Evolutionary conservation across 805 yeast species (phyloP).

Genomic region (Wickerhamiella kurtzmanii): DNA sequence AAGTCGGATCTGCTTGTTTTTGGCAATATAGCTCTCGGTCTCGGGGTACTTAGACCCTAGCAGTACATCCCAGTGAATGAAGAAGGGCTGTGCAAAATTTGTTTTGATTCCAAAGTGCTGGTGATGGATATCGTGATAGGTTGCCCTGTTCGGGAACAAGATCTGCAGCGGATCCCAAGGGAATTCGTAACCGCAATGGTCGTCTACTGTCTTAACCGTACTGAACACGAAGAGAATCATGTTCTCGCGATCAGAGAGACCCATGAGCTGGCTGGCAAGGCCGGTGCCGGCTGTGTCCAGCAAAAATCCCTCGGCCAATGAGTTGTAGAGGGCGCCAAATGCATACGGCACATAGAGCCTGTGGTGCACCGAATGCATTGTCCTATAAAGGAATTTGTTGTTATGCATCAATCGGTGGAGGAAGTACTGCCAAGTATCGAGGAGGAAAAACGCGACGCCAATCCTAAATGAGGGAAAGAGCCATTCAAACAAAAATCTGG

Average conservation of each 20-base stretch:
- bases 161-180: conserved; percentile 87
- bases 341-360: conserved; percentile 92
- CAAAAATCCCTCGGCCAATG: conserved; percentile 85
- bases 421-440: conserved; percentile 94
- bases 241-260: conserved; percentile 64
- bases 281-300: conserved; percentile 92
- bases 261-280: conserved; percentile 49
- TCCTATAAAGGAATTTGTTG: conserved; percentile 59
- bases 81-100: conserved; percentile 92
- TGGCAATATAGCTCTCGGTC: conserved; percentile 47
- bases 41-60: conserved; percentile 60
- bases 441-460: conserved; percentile 48
- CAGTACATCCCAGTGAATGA: conserved; percentile 78
- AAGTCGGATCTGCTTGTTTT: conserved; percentile 56
- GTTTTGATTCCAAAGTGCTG: conserved; percentile 90
- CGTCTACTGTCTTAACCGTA: conserved; percentile 93
- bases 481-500: conserved; percentile 45
- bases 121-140: conserved; percentile 95
- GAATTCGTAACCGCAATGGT: conserved; percentile 93
- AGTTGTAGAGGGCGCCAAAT: conserved; percentile 88
- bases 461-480: conserved; percentile 50
- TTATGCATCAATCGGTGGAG: conserved; percentile 81
- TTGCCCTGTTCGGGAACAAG: conserved; percentile 86
- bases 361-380: conserved; percentile 91
- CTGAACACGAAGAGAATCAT: conserved; percentile 68